Base-by-base conservation (phyloP, 2,329 filamentous ascomycete species). In the Cladophialophora bantiana region DNA sequence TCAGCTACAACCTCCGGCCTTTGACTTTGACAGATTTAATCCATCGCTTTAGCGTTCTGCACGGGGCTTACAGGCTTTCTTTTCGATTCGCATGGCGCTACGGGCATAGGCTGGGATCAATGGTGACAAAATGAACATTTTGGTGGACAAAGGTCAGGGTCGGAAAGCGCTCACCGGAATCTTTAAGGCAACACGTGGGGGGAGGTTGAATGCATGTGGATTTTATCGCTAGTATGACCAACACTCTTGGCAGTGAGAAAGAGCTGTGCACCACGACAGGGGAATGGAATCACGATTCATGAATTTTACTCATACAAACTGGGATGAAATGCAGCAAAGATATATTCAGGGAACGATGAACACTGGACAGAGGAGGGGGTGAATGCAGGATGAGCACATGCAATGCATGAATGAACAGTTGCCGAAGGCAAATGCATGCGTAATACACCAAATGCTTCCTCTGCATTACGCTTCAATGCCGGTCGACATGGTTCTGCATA, bases 1-100 rank as follows among this genome's bases (percentile, higher is more conserved):
- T 54, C 64, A 71, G 20, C 38, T 66, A 18, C 31, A 15, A n/a
- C 65, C 67, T 42, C 62, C 54, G 58, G 18, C 50, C 61, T 57
- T 56, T 42, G 58, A 61, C 38, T 48, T 48, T 59, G 56, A 68
- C 50, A 65, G 62, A 45, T 65, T 59, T 54, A 42, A 63, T 50
- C 54, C 65, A 40, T 53, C 53, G 7, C 54, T 65, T 59, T 70
- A 32, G 59, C 45, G 15, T 58, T 53, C 53, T 13, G 52, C 34
- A 38, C 9, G 34, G 6, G 35, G n/a, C 31, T 48, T 56, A 13
- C 42, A 10, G 36, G 13, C 45, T 26, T 59, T 20, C n/a, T n/a
- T 58, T 35, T 56, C 55, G 26, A 50, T 48, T 59, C 38, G 62
- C 55, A 52, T 52, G 67, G 67, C 59, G 67, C 62, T 62, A 13